A percentile compares a stretch with the other conserved stretches of the same genome.
Conservation (phyloP, 2,329 filamentous ascomycete genomes). For the Pseudogymnoascus sp. region DNA sequence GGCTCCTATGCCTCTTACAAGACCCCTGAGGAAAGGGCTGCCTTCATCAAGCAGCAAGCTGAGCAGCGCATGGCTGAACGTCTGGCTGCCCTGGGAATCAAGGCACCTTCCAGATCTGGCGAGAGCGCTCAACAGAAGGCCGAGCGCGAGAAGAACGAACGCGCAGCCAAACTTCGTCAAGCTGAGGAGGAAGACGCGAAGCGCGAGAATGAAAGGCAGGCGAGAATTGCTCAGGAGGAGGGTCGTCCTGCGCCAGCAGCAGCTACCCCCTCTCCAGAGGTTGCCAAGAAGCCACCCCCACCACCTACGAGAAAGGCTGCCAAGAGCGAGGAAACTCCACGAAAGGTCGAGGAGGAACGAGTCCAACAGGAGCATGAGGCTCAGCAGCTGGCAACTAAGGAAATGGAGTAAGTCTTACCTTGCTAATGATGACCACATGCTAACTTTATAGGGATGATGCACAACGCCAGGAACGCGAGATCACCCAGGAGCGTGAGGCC, state of each 20-base stretch:
- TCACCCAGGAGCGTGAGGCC: constrained; percentile 70
- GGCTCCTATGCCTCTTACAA: constrained; percentile 75
- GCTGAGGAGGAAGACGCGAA: constrained; percentile 91
- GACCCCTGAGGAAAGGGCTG: constrained; percentile 86
- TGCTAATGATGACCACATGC: constrained; percentile 10
- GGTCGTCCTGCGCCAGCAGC: constrained; percentile 24
- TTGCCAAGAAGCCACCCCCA: constrained; percentile 64
- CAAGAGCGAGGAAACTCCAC: constrained; percentile 52
- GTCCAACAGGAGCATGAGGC: constrained; percentile 65
- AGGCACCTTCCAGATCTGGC: constrained; percentile 66
- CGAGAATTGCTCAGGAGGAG: constrained; percentile 28
- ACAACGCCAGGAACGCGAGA: constrained; percentile 67
- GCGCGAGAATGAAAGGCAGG: constrained; percentile 76
- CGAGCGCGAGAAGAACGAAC: constrained; percentile 80
- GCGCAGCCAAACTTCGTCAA: constrained; percentile 76
- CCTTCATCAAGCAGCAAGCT: constrained; percentile 94
- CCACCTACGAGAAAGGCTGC: constrained; percentile 68
- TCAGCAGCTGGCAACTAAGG: constrained; percentile 63
- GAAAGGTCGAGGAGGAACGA: constrained; percentile 57
- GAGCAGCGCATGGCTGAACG: constrained; percentile 96
- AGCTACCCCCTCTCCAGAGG: constrained; percentile 14
- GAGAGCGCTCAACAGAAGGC: constrained; percentile 77
- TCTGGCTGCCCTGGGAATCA: constrained; percentile 86
- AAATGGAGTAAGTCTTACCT: constrained; percentile 71
- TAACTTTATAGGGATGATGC: constrained; percentile 56